Base-by-base conservation (phyloP, 1,139 yeast genomes). In the Arxiozyma slooffiae region DNA sequence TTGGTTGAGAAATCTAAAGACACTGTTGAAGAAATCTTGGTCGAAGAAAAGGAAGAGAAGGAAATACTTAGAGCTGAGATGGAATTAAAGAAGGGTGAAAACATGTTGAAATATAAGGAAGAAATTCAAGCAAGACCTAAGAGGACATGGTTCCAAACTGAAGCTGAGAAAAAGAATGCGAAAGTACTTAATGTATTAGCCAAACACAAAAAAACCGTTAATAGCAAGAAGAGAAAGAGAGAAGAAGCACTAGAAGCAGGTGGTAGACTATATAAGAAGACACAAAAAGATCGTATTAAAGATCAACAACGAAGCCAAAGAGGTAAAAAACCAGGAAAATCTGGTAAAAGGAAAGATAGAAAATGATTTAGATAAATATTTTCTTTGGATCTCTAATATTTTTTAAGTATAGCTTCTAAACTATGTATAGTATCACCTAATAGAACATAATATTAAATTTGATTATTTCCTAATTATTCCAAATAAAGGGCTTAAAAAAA, bases 71-170 rank as follows among this genome's bases (percentile, higher is more conserved):
- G 79, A 54, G 97, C 97, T 1, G 98, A 92, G 71, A 84, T 89
- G 84, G 95, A 92, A 65, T 69, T 92, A 50, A 79, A 78, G 57
- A 88, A 86, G 68, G 95, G 96, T 52, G 83, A 84, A 59, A 92
- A 92, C 66, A 63, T 92, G 62, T 72, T 94, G 60, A 85, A 79
- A 62, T 89, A 86, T 62, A 80, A 80, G 57, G 79, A 79, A 50
- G 98, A 92, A 67, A 92, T 92, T 63, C 79, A 80, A 58, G 73
- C 96, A 1, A 78, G 97, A 63, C 98, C 98, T 36, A 88, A 80
- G 70, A 81, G 99, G 72, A 92, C 98, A 0, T 92, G 99, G 99
- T 92, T 92, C 69, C 94, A 87, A 67, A 71, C 79, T 41, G 90
- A 84, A 55, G 72, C 75, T 56, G 94, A 86, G 41, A 85, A 84